Evolutionary conservation across 2,329 filamentous ascomycete species (phyloP).

Genomic region (Thermothelomyces thermophilus): DNA sequence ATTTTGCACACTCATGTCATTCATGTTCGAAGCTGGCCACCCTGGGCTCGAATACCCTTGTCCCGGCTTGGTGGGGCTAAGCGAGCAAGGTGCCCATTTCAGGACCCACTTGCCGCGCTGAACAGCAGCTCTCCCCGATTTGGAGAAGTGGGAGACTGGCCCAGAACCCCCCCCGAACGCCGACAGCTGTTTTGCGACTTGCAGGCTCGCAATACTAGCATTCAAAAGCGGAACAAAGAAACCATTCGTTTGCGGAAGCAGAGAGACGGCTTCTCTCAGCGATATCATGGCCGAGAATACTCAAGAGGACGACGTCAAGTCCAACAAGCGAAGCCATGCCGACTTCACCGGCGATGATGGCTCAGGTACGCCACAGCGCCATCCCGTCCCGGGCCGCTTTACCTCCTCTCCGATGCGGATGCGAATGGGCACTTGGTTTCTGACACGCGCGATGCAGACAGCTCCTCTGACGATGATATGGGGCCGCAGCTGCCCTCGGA

Average conservation of each 20-base stretch:
- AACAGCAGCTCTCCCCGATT: conserved; percentile 8
- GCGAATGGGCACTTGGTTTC: not conserved
- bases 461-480: conserved; percentile 85
- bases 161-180: not conserved
- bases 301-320: conserved; percentile 30
- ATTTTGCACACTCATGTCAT: too few species aligned
- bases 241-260: too few species aligned
- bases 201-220: too few species aligned
- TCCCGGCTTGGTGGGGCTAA: too few species aligned
- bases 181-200: not conserved
- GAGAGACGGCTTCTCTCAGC: too few species aligned
- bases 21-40: too few species aligned
- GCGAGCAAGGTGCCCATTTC: too few species aligned
- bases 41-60: too few species aligned
- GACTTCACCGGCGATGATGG: conserved; percentile 45
- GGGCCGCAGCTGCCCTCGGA: conserved; percentile 82
- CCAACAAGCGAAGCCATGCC: conserved; percentile 51
- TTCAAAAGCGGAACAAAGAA: too few species aligned
- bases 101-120: conserved; percentile 1
- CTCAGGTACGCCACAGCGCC: conserved; percentile 29
- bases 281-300: conserved; percentile 26
- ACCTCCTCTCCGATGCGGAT: not conserved
- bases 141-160: not conserved
- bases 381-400: not conserved
- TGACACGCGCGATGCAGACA: conserved; percentile 37